phyloP scores from a whole-genome alignment of 2,329 filamentous ascomycete species.

The Aspergillus pseudoviridinutans region DNA sequence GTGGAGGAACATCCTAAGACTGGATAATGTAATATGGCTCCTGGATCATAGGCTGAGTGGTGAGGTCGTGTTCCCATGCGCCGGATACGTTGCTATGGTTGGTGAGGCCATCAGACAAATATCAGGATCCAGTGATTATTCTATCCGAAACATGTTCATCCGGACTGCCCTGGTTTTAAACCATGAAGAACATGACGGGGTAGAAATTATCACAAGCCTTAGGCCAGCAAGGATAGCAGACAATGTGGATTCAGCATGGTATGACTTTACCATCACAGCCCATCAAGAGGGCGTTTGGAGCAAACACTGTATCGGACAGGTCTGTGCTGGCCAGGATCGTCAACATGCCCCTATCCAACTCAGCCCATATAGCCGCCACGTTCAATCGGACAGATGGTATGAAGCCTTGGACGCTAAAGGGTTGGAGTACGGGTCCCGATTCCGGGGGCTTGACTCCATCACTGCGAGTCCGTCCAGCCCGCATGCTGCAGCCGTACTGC shows the following conservation, averaged over 20 bases:
- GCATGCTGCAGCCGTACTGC: background rate
- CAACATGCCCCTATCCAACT: background rate
- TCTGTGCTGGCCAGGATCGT: too few species aligned
- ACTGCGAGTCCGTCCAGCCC: background rate
- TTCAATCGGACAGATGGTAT: background rate
- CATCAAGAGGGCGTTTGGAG: too few species aligned
- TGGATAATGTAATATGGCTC: conserved; percentile 34
- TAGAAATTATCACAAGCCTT: too few species aligned
- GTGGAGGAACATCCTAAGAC: conserved; percentile 32
- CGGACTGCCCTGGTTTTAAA: too few species aligned
- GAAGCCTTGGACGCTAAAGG: background rate
- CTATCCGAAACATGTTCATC: too few species aligned
- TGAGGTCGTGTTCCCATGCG: conserved; percentile 29
- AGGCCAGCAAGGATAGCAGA: too few species aligned
- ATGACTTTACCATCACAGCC: too few species aligned
- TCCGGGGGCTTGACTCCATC: background rate
- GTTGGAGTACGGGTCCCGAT: background rate
- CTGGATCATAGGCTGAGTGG: conserved; percentile 29
- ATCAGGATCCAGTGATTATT: background rate
- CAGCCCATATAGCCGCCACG: background rate
- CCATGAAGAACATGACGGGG: too few species aligned
- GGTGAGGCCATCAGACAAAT: conserved; percentile 22
- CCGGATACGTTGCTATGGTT: conserved; percentile 33
- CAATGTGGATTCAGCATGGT: too few species aligned
- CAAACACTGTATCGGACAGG: too few species aligned